Evolutionary conservation across 2,329 filamentous ascomycete genomes (phyloP).

Genomic region (Sporothrix curviconia): DNA sequence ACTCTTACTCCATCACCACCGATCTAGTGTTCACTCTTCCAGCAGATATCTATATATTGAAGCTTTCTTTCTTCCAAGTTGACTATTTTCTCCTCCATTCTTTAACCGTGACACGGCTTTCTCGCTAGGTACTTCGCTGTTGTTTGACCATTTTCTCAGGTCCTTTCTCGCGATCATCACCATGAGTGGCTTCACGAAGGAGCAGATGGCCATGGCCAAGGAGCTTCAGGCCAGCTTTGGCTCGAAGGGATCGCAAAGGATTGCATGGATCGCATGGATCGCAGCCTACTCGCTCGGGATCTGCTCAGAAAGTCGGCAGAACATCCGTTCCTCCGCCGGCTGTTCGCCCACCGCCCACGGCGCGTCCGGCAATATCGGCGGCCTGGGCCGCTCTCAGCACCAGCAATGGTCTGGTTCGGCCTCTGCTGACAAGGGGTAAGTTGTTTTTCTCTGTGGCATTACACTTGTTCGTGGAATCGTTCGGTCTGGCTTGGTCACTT

Average conservation of each 20-base stretch:
- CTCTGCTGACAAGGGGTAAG: slow-evolving; percentile 3
- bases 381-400: neutral
- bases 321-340: neutral
- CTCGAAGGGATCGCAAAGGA: slow-evolving; percentile 12
- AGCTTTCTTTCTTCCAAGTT: too few relatives aligned
- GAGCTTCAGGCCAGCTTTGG: slow-evolving; percentile 13
- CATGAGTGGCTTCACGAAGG: neutral
- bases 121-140: too few relatives aligned
- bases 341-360: neutral
- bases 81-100: too few relatives aligned
- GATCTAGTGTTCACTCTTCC: too few relatives aligned
- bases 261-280: too few relatives aligned
- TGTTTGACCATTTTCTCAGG: too few relatives aligned
- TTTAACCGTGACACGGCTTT: too few relatives aligned
- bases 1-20: too few relatives aligned
- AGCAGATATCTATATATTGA: too few relatives aligned
- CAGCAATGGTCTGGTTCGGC: slow-evolving; percentile 10
- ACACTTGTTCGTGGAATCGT: too few relatives aligned
- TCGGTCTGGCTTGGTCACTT: neutral
- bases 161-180: neutral
- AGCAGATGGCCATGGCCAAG: slow-evolving; percentile 18
- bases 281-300: neutral
- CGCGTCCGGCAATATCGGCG: neutral
- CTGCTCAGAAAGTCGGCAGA: neutral
- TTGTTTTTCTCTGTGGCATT: neutral